phyloP scores from a whole-genome alignment of 2,329 filamentous ascomycete species.

The Alternaria conjuncta region DNA sequence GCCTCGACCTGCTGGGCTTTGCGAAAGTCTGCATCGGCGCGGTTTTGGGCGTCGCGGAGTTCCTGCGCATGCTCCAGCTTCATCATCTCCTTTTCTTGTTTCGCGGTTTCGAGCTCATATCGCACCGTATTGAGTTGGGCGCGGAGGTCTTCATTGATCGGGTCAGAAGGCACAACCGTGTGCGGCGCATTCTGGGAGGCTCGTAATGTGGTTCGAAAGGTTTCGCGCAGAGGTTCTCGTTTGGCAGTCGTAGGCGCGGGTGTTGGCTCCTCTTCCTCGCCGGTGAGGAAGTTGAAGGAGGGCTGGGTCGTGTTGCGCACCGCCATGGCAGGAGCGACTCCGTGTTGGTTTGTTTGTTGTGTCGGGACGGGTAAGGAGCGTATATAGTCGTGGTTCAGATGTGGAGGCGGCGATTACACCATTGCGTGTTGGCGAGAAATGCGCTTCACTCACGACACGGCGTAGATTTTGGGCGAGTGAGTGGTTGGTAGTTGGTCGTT shows the following conservation, averaged over 20 bases:
- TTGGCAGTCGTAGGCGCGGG: slow-evolving; percentile 36
- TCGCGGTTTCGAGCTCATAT: slow-evolving; percentile 85
- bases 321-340: slow-evolving; percentile 25
- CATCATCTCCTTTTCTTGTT: slow-evolving; percentile 84
- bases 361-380: neutral
- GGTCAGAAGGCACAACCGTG: slow-evolving; percentile 49
- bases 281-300: slow-evolving; percentile 58
- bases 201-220: slow-evolving; percentile 49
- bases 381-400: neutral
- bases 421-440: neutral
- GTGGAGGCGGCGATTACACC: neutral
- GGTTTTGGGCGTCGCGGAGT: slow-evolving; percentile 76
- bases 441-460: neutral
- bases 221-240: slow-evolving; percentile 51
- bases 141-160: slow-evolving; percentile 77
- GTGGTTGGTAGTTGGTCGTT: neutral
- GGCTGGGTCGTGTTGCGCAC: slow-evolving; percentile 50
- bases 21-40: slow-evolving; percentile 86
- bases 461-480: neutral
- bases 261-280: slow-evolving; percentile 43
- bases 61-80: slow-evolving; percentile 82
- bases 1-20: slow-evolving; percentile 66
- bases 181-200: slow-evolving; percentile 50
- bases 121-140: slow-evolving; percentile 86
- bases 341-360: slow-evolving; percentile 24